Conservation (phyloP, 192 early-diverging fungal genomes). For the Piromyces finnis region DNA sequence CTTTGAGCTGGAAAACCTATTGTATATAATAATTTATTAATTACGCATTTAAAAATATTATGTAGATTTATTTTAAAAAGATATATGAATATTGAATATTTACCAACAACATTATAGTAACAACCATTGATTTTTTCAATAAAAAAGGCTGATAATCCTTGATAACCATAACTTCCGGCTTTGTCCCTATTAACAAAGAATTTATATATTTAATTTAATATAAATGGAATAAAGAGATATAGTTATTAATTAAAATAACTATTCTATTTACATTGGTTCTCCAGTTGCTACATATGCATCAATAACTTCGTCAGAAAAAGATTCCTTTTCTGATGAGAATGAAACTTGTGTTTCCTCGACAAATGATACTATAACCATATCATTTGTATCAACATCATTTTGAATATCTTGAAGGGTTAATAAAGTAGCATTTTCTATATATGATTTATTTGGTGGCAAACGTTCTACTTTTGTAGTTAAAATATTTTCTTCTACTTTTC, state of each 20-base stretch:
- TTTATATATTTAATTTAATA: no score
- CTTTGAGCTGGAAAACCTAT: not conserved
- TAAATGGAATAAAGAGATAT: no score
- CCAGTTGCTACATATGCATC: conserved; percentile 42
- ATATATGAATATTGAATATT: not conserved
- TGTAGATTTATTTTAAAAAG: not conserved
- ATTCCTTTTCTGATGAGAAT: conserved; percentile 20
- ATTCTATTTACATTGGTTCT: conserved; percentile 27
- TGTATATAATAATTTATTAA: no score
- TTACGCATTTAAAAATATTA: no score
- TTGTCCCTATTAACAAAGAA: no score
- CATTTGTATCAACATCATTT: not conserved
- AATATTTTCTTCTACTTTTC: not conserved
- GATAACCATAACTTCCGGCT: conserved; percentile 75
- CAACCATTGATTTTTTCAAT: conserved; percentile 58
- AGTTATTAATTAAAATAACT: no score
- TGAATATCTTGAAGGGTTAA: not conserved
- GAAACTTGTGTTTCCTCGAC: conserved; percentile 48
- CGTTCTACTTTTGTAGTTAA: not conserved
- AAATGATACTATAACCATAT: conserved; percentile 4
- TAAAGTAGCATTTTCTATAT: not conserved
- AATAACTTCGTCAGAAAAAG: conserved; percentile 35
- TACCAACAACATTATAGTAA: conserved; percentile 66
- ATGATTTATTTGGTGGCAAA: not conserved
- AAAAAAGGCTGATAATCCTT: conserved; percentile 51